A percentile compares a stretch with the other conserved stretches of the same genome.
Evolutionary conservation across 345 rosid species (phyloP).

Genomic region (Heritiera fomes): DNA sequence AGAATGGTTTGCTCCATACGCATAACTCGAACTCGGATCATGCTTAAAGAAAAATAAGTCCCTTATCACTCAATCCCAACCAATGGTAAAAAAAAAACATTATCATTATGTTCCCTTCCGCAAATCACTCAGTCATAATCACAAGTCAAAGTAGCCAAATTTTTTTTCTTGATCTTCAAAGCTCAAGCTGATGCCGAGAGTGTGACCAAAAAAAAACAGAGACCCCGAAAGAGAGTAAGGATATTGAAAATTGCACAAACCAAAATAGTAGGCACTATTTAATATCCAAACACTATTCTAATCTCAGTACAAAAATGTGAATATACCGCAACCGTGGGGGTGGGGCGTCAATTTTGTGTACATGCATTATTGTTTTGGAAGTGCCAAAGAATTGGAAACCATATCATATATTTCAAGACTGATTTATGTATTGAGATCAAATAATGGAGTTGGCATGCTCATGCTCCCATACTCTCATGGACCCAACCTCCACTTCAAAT

Average conservation of each 20-base stretch:
- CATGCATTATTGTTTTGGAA: neutral
- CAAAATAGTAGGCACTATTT: too few relatives aligned
- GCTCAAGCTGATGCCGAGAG: neutral
- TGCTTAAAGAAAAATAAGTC: too few relatives aligned
- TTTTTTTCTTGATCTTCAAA: neutral
- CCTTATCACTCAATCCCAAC: too few relatives aligned
- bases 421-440: constrained; percentile 4
- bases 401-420: neutral
- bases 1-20: too few relatives aligned
- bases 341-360: neutral
- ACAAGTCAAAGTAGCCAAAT: too few relatives aligned
- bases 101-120: too few relatives aligned
- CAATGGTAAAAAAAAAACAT: too few relatives aligned
- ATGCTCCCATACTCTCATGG: neutral
- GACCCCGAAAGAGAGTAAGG: neutral
- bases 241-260: neutral
- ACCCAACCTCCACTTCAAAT: neutral
- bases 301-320: neutral
- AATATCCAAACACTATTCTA: neutral
- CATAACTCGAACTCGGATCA: too few relatives aligned
- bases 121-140: neutral
- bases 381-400: neutral
- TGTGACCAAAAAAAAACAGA: too few relatives aligned
- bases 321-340: too few relatives aligned
- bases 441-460: constrained; percentile 8